Percentiles rank a stretch among this genome's conserved stretches.
Evolutionary conservation across 768 basidiomycete genomes (phyloP).

Genomic region (Hericium rajendrae): DNA sequence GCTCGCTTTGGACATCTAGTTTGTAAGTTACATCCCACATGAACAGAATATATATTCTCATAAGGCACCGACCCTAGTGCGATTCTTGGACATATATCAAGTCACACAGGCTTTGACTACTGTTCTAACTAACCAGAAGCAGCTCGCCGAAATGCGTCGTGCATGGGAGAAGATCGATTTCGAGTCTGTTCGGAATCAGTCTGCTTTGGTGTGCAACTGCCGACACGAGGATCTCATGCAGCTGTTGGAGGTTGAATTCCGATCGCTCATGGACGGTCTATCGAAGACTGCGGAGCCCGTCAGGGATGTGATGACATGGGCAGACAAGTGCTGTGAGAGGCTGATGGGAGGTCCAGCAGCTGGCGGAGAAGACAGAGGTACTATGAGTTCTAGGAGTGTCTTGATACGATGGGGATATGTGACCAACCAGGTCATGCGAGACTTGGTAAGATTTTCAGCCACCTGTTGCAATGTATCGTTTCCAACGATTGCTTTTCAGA

Average conservation of each 20-base stretch:
- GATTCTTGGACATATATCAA: conserved; percentile 87
- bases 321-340: conserved; percentile 80
- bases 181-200: conserved; percentile 85
- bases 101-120: conserved; percentile 83
- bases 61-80: conserved; percentile 39
- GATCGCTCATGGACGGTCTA: conserved; percentile 62
- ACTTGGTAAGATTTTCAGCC: conserved; percentile 47
- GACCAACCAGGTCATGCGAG: conserved; percentile 87
- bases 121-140: conserved; percentile 82
- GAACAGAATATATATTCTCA: conserved; percentile 3
- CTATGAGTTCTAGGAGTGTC: conserved; percentile 80
- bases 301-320: conserved; percentile 83
- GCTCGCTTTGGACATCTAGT: conserved; percentile 88
- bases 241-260: conserved; percentile 78
- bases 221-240: conserved; percentile 84
- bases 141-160: conserved; percentile 74
- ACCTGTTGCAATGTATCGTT: neutral
- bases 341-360: conserved; percentile 64
- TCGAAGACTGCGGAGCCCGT: conserved; percentile 71
- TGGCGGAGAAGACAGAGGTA: conserved; percentile 58
- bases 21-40: conserved; percentile 39
- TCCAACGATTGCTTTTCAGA: conserved; percentile 33
- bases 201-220: conserved; percentile 89
- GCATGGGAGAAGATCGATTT: conserved; percentile 88
- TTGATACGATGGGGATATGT: conserved; percentile 91